Percentiles rank a stretch among this genome's conserved stretches.
Evolutionary conservation across 345 rosid species (phyloP).

Genomic region (Rhodamnia argentea): DNA sequence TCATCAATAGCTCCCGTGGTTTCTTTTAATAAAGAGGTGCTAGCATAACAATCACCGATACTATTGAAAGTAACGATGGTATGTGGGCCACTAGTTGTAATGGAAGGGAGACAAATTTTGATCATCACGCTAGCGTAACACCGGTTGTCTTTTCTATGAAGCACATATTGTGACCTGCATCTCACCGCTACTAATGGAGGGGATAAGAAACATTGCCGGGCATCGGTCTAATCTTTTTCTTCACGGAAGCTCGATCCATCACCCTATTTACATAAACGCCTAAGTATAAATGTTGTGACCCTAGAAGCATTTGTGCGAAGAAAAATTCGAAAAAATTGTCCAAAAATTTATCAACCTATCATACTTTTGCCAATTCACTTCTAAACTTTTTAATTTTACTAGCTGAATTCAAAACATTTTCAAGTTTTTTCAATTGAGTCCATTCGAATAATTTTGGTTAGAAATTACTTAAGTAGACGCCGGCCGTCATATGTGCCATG

Average conservation of each 20-base stretch:
- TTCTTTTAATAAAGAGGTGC: not conserved
- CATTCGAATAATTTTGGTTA: not conserved
- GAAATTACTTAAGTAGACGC: not conserved
- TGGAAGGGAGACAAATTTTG: too few species aligned
- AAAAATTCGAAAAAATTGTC: not conserved
- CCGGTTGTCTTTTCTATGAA: too few species aligned
- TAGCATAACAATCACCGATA: too few species aligned
- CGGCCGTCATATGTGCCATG: fast-evolving
- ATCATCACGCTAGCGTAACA: too few species aligned
- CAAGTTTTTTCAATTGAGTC: not conserved
- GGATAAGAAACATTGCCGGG: not conserved
- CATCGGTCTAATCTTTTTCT: not conserved
- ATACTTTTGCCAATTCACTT: not conserved
- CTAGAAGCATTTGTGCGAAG: not conserved
- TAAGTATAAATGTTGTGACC: not conserved
- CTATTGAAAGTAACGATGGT: too few species aligned
- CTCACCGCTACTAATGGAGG: too few species aligned
- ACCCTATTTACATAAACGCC: not conserved
- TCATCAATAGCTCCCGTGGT: not conserved
- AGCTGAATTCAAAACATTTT: not conserved
- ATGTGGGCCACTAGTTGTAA: too few species aligned
- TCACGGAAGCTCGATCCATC: not conserved
- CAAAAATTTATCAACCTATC: not conserved
- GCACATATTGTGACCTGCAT: too few species aligned
- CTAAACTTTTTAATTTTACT: not conserved